Evolutionary conservation across 768 basidiomycete genomes (phyloP).

Genomic region (Lactarius hatsudake): DNA sequence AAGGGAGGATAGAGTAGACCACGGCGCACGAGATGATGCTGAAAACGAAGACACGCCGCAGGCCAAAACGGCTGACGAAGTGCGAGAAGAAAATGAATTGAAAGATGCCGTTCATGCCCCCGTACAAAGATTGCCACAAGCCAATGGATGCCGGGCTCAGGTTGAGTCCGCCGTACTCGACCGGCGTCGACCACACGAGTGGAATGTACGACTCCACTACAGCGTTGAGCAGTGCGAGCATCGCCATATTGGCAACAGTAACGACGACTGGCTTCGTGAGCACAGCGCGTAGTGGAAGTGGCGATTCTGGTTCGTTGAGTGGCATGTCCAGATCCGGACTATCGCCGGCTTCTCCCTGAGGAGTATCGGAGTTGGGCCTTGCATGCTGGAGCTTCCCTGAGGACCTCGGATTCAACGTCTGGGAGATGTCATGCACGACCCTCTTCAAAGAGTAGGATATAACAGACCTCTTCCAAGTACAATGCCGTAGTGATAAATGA

Average conservation of each 20-base stretch:
- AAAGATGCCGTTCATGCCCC: conserved; percentile 38
- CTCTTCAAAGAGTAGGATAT: neutral
- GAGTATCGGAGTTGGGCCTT: neutral
- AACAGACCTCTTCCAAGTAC: conserved; percentile 3
- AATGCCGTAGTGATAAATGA: neutral
- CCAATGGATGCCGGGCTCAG: conserved; percentile 40
- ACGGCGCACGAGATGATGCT: conserved; percentile 30
- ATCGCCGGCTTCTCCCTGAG: neutral
- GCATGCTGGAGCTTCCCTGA: neutral
- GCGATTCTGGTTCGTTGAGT: neutral
- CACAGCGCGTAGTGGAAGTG: conserved; percentile 34
- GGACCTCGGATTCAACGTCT: neutral
- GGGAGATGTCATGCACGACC: neutral
- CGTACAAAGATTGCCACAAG: conserved; percentile 35
- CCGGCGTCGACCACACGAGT: conserved; percentile 41
- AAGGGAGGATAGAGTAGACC: conserved; percentile 32
- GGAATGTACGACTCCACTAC: conserved; percentile 42
- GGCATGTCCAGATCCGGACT: neutral
- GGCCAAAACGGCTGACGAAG: conserved; percentile 37
- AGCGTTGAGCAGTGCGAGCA: conserved; percentile 43
- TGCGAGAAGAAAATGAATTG: conserved; percentile 40
- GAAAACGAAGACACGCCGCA: conserved; percentile 34
- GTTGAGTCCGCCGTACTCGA: conserved; percentile 31
- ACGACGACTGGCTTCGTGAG: conserved; percentile 35
- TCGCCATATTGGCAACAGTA: conserved; percentile 42